phyloP scores from a whole-genome alignment of 495 filamentous ascomycete genomes.

The Xylaria cubensis region DNA sequence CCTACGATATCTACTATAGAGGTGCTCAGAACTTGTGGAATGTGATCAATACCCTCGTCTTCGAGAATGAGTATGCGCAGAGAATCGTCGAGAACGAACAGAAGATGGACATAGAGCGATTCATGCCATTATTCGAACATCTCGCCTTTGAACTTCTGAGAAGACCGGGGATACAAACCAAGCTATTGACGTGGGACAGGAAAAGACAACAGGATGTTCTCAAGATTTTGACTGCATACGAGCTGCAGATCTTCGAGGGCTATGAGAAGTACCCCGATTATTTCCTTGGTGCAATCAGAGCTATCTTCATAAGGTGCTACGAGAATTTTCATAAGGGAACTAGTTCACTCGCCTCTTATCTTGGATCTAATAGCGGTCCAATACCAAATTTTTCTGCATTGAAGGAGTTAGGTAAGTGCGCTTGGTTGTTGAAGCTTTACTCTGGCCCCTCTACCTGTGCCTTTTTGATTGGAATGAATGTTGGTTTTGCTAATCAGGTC shows the following conservation, averaged over 20 bases:
- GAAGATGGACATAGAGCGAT: slow-evolving; percentile 22
- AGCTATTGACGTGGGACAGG: slow-evolving; percentile 8
- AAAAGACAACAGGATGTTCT: slow-evolving; percentile 17
- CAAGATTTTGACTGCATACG: background rate
- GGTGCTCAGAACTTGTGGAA: slow-evolving; percentile 53
- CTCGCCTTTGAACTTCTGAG: slow-evolving; percentile 15
- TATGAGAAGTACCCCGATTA: slow-evolving; percentile 15
- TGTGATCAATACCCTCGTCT: slow-evolving; percentile 40
- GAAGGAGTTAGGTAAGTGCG: background rate
- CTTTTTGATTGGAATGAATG: background rate
- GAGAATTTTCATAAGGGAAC: background rate
- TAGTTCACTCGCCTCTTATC: background rate
- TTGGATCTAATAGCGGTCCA: background rate
- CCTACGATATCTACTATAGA: slow-evolving; percentile 53
- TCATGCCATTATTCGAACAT: slow-evolving; percentile 18
- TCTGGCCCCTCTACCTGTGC: background rate
- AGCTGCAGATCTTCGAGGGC: slow-evolving; percentile 16
- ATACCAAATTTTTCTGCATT: background rate
- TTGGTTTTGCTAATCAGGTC: background rate
- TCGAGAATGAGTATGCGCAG: slow-evolving; percentile 38
- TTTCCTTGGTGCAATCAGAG: slow-evolving; percentile 15
- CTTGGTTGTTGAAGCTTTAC: background rate
- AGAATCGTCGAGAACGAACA: slow-evolving; percentile 25
- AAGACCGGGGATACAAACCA: slow-evolving; percentile 3
- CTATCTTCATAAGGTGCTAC: slow-evolving; percentile 6